Percentiles rank a stretch among this genome's conserved stretches.
phyloP scores from a whole-genome alignment of 2,329 filamentous ascomycete species.

The Colletotrichum higginsianum region DNA sequence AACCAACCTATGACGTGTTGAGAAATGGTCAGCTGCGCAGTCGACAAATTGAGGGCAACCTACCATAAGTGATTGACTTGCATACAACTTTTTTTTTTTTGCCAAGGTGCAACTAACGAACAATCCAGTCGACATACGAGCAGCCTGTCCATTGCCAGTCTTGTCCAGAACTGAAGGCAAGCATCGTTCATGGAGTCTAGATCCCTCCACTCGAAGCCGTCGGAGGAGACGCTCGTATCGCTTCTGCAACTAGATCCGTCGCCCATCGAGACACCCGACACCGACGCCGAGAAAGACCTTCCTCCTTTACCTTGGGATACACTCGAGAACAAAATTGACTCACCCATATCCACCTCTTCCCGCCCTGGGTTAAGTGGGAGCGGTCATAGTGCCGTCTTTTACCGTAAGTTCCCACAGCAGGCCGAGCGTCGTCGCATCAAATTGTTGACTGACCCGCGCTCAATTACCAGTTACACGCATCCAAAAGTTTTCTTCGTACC shows the following conservation, averaged over 20 bases:
- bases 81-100: not conserved
- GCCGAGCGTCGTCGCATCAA: constrained; percentile 21
- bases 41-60: not conserved
- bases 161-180: not conserved
- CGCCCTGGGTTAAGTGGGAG: constrained; percentile 71
- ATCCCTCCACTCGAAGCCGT: constrained; percentile 39
- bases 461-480: constrained; percentile 74
- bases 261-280: constrained; percentile 70
- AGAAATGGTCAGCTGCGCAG: constrained; percentile 28
- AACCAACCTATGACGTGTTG: constrained; percentile 34
- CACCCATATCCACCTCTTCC: constrained; percentile 60
- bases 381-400: constrained; percentile 81
- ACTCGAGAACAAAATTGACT: constrained; percentile 50
- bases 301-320: constrained; percentile 55
- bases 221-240: constrained; percentile 44
- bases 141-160: not conserved
- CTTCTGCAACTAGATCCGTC: constrained; percentile 44
- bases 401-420: constrained; percentile 68
- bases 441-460: constrained; percentile 37
- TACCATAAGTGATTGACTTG: not conserved
- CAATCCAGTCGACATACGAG: not conserved
- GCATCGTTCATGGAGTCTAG: constrained; percentile 34
- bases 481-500: constrained; percentile 92
- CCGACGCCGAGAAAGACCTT: constrained; percentile 63
- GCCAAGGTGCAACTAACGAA: not conserved